phyloP scores from a whole-genome alignment of 1,139 yeast genomes.

The Yamadazyma trypodendri region DNA sequence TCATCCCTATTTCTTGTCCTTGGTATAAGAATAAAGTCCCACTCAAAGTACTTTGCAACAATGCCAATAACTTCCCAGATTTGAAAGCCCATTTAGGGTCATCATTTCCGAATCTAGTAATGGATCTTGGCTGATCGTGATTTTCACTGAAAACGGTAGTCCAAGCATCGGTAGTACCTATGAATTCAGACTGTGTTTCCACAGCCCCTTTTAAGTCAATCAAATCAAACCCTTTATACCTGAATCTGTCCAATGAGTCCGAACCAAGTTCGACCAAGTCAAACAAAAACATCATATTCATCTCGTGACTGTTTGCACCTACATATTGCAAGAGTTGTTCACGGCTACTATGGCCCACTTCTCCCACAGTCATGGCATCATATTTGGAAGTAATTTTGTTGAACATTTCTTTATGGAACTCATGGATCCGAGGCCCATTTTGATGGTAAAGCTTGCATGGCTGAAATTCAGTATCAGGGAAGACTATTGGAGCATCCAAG shows the following conservation, averaged over 20 bases:
- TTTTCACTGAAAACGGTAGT: slow-evolving; percentile 55
- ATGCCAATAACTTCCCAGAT: slow-evolving; percentile 50
- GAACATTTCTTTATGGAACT: slow-evolving; percentile 56
- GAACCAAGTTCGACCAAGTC: slow-evolving; percentile 48
- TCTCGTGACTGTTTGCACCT: slow-evolving; percentile 47
- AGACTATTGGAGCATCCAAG: slow-evolving; percentile 51
- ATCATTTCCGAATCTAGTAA: slow-evolving; percentile 51
- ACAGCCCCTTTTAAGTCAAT: slow-evolving; percentile 47
- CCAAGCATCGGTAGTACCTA: slow-evolving; percentile 56
- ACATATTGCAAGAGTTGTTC: slow-evolving; percentile 48
- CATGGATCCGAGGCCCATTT: slow-evolving; percentile 58
- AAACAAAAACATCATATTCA: slow-evolving; percentile 55
- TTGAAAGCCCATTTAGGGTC: slow-evolving; percentile 25
- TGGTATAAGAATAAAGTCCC: slow-evolving; percentile 62
- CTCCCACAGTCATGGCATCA: slow-evolving; percentile 61
- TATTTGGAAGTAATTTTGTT: slow-evolving; percentile 45
- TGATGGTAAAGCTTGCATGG: slow-evolving; percentile 33
- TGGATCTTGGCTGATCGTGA: slow-evolving; percentile 58
- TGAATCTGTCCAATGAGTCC: slow-evolving; percentile 34
- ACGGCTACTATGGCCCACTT: slow-evolving; percentile 46
- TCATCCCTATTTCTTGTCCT: slow-evolving; percentile 63
- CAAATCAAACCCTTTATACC: slow-evolving; percentile 35
- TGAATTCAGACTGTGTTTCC: slow-evolving; percentile 28
- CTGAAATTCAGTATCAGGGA: slow-evolving; percentile 44
- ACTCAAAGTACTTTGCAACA: slow-evolving; percentile 46